Conservation (phyloP, 208 protist genomes). For the Porcisia hertigi region DNA sequence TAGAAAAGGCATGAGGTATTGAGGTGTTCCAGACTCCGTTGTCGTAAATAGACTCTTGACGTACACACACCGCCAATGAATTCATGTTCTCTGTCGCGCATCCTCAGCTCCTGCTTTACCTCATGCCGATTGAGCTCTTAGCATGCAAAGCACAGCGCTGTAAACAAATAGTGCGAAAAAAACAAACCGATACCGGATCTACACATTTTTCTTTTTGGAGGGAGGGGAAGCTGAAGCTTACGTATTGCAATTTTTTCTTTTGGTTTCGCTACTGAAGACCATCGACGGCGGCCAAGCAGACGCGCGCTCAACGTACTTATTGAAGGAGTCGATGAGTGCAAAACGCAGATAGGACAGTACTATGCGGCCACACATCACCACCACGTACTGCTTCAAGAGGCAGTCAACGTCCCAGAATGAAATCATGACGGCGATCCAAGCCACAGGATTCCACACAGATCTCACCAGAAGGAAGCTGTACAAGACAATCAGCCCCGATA, state of each 20-base stretch:
- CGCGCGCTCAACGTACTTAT: slow-evolving; percentile 29
- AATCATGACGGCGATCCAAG: slow-evolving; percentile 43
- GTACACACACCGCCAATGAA: not conserved
- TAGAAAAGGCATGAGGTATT: not conserved
- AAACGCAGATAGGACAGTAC: slow-evolving; percentile 35
- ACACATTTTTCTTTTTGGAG: not conserved
- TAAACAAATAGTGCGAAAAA: not conserved
- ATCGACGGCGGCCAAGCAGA: not conserved
- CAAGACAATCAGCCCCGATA: slow-evolving; percentile 35
- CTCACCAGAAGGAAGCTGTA: slow-evolving; percentile 32
- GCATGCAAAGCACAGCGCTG: not conserved
- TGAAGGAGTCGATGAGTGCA: slow-evolving; percentile 44
- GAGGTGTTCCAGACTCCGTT: not conserved
- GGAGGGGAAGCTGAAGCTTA: not conserved
- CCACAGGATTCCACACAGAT: slow-evolving; percentile 37
- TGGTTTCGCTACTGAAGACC: not conserved
- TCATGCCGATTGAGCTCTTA: no score
- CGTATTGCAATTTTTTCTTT: not conserved
- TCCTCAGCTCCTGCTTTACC: not conserved
- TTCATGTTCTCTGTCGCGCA: no score
- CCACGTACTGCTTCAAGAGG: slow-evolving; percentile 46
- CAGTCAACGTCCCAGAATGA: slow-evolving; percentile 47
- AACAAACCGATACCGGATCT: not conserved
- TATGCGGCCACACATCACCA: slow-evolving; percentile 31
- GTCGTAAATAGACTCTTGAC: not conserved